A percentile compares a stretch with the other conserved stretches of the same genome.
Conservation (phyloP, 352 stramenopile species). For the Thalassiosira mediterranea region DNA sequence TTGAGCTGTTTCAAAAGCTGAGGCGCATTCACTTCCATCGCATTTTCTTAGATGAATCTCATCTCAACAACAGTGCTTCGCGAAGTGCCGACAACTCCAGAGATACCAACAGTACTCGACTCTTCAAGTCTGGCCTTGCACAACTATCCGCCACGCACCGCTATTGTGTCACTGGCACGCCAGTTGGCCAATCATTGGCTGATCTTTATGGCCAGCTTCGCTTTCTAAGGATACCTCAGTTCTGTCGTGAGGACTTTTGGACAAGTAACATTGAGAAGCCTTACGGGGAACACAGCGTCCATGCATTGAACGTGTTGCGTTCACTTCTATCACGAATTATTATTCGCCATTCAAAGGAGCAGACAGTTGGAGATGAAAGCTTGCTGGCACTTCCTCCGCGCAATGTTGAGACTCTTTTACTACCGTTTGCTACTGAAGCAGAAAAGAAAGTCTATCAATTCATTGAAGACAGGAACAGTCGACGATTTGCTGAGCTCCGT, state of each 20-base stretch:
- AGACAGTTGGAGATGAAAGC: slow-evolving; percentile 12
- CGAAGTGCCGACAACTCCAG: not conserved
- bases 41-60: slow-evolving; percentile 36
- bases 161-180: slow-evolving; percentile 35
- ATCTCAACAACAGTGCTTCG: slow-evolving; percentile 26
- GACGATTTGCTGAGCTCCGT: slow-evolving; percentile 18
- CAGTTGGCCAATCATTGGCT: slow-evolving; percentile 31
- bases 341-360: slow-evolving; percentile 43
- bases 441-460: slow-evolving; percentile 31
- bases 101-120: not conserved
- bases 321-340: slow-evolving; percentile 26
- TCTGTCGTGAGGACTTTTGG: slow-evolving; percentile 28
- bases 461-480: slow-evolving; percentile 10
- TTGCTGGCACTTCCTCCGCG: slow-evolving; percentile 23
- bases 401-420: slow-evolving; percentile 25
- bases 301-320: slow-evolving; percentile 23
- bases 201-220: slow-evolving; percentile 37
- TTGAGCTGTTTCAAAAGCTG: slow-evolving; percentile 14
- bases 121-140: slow-evolving; percentile 13
- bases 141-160: slow-evolving; percentile 36
- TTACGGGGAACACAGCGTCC: slow-evolving; percentile 21
- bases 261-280: slow-evolving; percentile 26
- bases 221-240: slow-evolving; percentile 35
- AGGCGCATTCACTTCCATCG: slow-evolving; percentile 25
- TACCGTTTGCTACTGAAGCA: slow-evolving; percentile 20